Conservation (phyloP, 1,284 basidiomycete genomes). For the Apiotrichum laibachii region DNA sequence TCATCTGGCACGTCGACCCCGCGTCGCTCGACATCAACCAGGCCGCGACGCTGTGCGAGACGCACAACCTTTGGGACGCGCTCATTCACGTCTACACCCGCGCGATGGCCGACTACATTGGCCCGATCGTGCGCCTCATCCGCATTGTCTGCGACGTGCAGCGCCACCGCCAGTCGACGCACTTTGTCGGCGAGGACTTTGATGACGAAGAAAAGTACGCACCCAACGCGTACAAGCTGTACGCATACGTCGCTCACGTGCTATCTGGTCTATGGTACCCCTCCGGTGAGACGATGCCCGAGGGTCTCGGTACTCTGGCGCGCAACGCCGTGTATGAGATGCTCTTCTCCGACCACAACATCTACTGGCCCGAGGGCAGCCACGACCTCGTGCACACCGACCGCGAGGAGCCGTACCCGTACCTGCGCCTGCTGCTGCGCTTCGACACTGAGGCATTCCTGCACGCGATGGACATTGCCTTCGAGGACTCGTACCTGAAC, state of each 20-base stretch:
- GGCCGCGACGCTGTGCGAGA: slow-evolving; percentile 78
- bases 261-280: slow-evolving; percentile 87
- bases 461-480: slow-evolving; percentile 88
- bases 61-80: slow-evolving; percentile 82
- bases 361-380: slow-evolving; percentile 64
- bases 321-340: slow-evolving; percentile 73
- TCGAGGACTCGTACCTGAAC: slow-evolving; percentile 89
- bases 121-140: slow-evolving; percentile 82
- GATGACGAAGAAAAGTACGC: slow-evolving; percentile 59
- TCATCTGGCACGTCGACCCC: slow-evolving; percentile 97
- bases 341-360: slow-evolving; percentile 76
- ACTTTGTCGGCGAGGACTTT: slow-evolving; percentile 36
- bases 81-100: slow-evolving; percentile 90
- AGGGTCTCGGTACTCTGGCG: slow-evolving; percentile 64
- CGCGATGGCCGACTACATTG: slow-evolving; percentile 81
- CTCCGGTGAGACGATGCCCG: slow-evolving; percentile 67
- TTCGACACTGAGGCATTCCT: slow-evolving; percentile 95
- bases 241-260: slow-evolving; percentile 80
- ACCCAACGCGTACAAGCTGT: slow-evolving; percentile 85
- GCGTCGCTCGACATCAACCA: slow-evolving; percentile 90
- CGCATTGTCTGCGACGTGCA: slow-evolving; percentile 69
- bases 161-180: slow-evolving; percentile 45
- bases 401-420: slow-evolving; percentile 66
- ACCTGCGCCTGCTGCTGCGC: slow-evolving; percentile 74
- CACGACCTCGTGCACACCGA: slow-evolving; percentile 42